A percentile compares a stretch with the other conserved stretches of the same genome.
Conservation (phyloP, 768 basidiomycete species). For the Pholiota molesta region DNA sequence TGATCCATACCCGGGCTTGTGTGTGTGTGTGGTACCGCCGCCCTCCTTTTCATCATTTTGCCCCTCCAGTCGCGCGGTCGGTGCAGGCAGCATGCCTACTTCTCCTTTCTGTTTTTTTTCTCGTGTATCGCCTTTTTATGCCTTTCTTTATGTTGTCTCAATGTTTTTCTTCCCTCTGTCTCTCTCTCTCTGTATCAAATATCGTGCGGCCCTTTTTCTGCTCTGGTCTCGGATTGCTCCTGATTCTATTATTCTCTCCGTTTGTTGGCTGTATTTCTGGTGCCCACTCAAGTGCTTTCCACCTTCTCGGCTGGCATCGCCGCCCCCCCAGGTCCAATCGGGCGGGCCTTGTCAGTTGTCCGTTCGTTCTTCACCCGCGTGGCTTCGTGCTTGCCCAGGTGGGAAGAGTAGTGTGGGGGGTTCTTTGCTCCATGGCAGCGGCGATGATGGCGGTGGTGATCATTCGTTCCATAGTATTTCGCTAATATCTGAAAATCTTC, state of each 20-base stretch:
- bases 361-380: neutral
- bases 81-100: neutral
- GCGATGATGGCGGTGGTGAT: neutral
- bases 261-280: neutral
- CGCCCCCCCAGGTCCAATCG: neutral
- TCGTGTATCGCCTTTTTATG: slow-evolving; percentile 4
- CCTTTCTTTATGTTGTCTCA: slow-evolving; percentile 7
- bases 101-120: neutral
- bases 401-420: neutral
- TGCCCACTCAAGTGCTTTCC: neutral
- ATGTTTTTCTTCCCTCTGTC: slow-evolving; percentile 2
- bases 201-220: neutral
- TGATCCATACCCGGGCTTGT: slow-evolving; percentile 3
- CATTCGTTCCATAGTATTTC: neutral
- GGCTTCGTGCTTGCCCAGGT: neutral
- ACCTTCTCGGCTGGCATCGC: neutral
- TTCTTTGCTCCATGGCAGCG: neutral
- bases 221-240: neutral
- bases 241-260: neutral
- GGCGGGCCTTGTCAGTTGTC: neutral
- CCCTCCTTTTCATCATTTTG: neutral
- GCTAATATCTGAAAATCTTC: slow-evolving; percentile 6
- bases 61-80: neutral
- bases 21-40: neutral
- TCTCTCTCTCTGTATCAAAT: slow-evolving; percentile 17